phyloP scores from a whole-genome alignment of 345 rosid species.

The Anastatica hierochuntica region DNA sequence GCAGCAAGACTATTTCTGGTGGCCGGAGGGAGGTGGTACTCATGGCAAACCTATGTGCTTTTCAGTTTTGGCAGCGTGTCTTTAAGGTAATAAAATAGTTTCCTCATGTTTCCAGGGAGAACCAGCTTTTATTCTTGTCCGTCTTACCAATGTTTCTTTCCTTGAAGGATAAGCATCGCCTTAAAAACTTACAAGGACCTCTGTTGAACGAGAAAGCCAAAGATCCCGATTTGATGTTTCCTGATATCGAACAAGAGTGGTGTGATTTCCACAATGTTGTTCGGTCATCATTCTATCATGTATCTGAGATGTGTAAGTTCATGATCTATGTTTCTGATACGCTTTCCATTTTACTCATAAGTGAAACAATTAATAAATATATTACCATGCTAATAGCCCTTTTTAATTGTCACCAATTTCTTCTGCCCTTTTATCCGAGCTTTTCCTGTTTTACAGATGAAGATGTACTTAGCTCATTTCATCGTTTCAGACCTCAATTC shows the following conservation, averaged over 20 bases:
- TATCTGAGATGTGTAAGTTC: constrained; percentile 65
- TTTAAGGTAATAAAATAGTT: constrained; percentile 45
- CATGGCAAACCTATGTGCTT: constrained; percentile 68
- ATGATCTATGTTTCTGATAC: constrained; percentile 9
- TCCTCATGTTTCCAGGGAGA: neutral
- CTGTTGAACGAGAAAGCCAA: constrained; percentile 29
- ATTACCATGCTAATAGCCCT: neutral
- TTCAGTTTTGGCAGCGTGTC: constrained; percentile 78
- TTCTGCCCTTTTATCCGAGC: neutral
- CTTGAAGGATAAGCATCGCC: constrained; percentile 68
- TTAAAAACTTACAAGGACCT: constrained; percentile 50
- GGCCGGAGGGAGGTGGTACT: constrained; percentile 53
- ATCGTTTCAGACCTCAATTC: constrained; percentile 69
- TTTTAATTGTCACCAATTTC: neutral
- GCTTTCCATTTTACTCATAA: neutral
- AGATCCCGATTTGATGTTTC: constrained; percentile 27
- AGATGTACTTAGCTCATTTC: constrained; percentile 54
- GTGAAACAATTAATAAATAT: neutral
- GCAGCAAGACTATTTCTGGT: constrained; percentile 28
- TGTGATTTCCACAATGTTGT: constrained; percentile 68
- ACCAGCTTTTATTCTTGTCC: constrained; percentile 3
- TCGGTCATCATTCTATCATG: constrained; percentile 61
- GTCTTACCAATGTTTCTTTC: constrained; percentile 17
- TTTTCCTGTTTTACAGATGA: constrained; percentile 48
- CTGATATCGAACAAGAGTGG: constrained; percentile 80